Evolutionary conservation across 106 monocot species (phyloP).

Genomic region (Acorus gramineus): DNA sequence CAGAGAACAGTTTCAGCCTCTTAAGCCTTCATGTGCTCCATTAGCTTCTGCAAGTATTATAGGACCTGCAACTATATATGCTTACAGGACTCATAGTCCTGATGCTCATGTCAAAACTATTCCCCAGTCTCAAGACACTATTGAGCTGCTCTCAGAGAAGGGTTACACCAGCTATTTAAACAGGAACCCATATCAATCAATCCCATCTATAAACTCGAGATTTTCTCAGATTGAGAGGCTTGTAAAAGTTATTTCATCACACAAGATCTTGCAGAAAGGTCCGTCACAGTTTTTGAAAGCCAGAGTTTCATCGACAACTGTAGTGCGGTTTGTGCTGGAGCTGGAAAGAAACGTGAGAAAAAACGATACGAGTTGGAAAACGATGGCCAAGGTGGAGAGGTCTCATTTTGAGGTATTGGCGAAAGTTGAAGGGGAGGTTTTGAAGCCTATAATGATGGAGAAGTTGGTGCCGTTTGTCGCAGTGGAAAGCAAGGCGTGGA

Average conservation of each 20-base stretch:
- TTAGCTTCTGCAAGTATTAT: slow-evolving; percentile 33
- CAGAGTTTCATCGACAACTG: slow-evolving; percentile 32
- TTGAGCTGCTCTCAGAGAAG: slow-evolving; percentile 64
- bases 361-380: slow-evolving; percentile 44
- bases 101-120: slow-evolving; percentile 22
- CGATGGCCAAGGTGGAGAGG: slow-evolving; percentile 25
- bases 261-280: slow-evolving; percentile 11
- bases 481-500: slow-evolving; percentile 23
- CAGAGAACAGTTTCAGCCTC: slow-evolving; percentile 15
- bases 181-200: slow-evolving; percentile 11
- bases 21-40: slow-evolving; percentile 33
- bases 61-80: slow-evolving; percentile 39
- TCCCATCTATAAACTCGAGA: slow-evolving; percentile 29
- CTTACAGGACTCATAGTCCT: slow-evolving; percentile 18
- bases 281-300: slow-evolving; percentile 33
- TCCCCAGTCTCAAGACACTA: slow-evolving; percentile 27
- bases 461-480: slow-evolving; percentile 29
- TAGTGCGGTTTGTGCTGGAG: slow-evolving; percentile 55
- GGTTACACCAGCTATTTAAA: slow-evolving; percentile 22
- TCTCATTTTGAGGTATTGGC: slow-evolving; percentile 54
- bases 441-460: slow-evolving; percentile 36
- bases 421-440: slow-evolving; percentile 32
- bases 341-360: slow-evolving; percentile 52
- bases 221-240: slow-evolving; percentile 25
- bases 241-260: slow-evolving; percentile 25